phyloP scores from a whole-genome alignment of 257 asterid genomes.

The Ehretia macrophylla region DNA sequence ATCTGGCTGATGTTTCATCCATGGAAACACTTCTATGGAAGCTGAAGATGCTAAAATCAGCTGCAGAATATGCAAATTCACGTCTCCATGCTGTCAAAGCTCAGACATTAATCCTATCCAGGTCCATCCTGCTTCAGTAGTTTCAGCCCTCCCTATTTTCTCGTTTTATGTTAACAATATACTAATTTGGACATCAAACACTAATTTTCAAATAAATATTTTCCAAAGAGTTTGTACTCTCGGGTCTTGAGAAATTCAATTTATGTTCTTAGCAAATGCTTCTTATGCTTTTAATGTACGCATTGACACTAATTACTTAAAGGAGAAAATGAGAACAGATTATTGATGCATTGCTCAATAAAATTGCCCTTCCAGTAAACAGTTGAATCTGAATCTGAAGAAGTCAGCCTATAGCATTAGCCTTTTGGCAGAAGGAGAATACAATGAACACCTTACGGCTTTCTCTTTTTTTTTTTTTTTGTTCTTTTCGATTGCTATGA shows the following conservation, averaged over 20 bases:
- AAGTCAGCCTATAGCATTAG: too few relatives aligned
- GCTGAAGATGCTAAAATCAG: constrained; percentile 68
- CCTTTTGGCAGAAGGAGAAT: too few relatives aligned
- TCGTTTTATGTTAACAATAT: neutral
- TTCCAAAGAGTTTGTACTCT: neutral
- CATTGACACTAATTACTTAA: too few relatives aligned
- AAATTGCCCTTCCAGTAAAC: too few relatives aligned
- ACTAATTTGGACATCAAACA: neutral
- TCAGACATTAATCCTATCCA: constrained; percentile 62
- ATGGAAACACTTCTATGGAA: constrained; percentile 58
- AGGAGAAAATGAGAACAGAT: too few relatives aligned
- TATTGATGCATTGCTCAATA: too few relatives aligned
- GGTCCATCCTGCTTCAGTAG: constrained; percentile 29
- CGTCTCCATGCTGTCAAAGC: constrained; percentile 92
- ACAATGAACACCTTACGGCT: too few relatives aligned
- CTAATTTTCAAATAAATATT: neutral
- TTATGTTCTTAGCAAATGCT: neutral
- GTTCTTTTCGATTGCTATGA: too few relatives aligned
- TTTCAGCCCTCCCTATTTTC: constrained; percentile 1
- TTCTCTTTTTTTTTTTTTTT: too few relatives aligned
- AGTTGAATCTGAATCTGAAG: too few relatives aligned
- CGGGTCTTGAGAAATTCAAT: neutral
- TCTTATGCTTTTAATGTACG: too few relatives aligned
- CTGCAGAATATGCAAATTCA: constrained; percentile 67
- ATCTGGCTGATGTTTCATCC: constrained; percentile 38